Base-by-base conservation (phyloP, 2,329 filamentous ascomycete species). In the Fusarium pseudoanthophilum region DNA sequence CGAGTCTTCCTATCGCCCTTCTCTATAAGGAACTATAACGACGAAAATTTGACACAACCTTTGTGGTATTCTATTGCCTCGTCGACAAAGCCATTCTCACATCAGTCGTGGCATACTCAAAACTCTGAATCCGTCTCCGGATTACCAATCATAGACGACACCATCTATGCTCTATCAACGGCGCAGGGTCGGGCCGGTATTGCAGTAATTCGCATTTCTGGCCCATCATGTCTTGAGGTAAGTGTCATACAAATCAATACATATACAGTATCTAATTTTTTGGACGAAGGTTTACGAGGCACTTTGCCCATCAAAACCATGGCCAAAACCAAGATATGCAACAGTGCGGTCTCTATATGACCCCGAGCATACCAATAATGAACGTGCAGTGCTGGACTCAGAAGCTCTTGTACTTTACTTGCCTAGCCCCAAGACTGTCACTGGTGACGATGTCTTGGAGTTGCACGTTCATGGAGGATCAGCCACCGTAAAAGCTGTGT, bases 381-480 rank as follows among this genome's bases (percentile, higher is more conserved):
- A 64, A 26, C 37, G 78, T 24, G 82, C 92, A 84, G 88, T 98
- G 48, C 83, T 91, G 37, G 96, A 99, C 79, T 89, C 94, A 0
- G 89, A 91, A 57, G 93, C 96, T 1, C 82, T 98, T 18, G 86
- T 97, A 4, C 87, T 98, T 34, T 93, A 92, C 83, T 97, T 98
- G 74, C 93, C 94, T 0, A 87, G 85, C 0, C 95, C 95, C 0
- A 89, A 89, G 55, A 97, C 95, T 0, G 94, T 94, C 14, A 99
- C 96, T 0, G 96, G 96, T 36, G 95, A 98, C 80, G 94, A 98
- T 79, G 87, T 98, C 2, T 87, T 99, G 4, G 96, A 99, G 80
- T 83, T 99, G 10, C 96, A 99, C 78, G 89, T 98, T n/a, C 96
- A 99, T 78, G 96, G 96, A 34, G 95, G 96, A 0, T 88, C 91